These are phyloP conservation scores for Ceratopteris richardii DNA, from an alignment of 75 land plant genomes.

Conservation along the genomic window DNA sequence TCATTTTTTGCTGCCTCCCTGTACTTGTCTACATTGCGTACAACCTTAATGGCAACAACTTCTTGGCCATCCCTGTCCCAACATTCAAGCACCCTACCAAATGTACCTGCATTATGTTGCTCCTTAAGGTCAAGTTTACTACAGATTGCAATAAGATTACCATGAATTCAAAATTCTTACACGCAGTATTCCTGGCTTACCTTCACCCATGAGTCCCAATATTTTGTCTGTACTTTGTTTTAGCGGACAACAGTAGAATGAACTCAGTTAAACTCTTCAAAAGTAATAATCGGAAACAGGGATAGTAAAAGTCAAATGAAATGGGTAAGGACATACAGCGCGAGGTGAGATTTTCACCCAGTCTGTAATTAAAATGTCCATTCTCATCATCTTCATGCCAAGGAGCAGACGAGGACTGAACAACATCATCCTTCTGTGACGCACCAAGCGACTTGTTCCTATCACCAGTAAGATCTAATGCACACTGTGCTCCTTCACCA, in stretches of 20 bases:
- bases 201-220: conserved; percentile 88
- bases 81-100: conserved; percentile 84
- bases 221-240: conserved; percentile 53
- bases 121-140: conserved; percentile 4
- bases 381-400: conserved; percentile 87
- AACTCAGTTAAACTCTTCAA: too few relatives aligned
- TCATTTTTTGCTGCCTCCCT: conserved; percentile 89
- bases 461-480: too few relatives aligned
- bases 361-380: conserved; percentile 82
- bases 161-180: too few relatives aligned
- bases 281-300: too few relatives aligned
- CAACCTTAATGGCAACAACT: conserved; percentile 66
- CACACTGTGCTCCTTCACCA: too few relatives aligned
- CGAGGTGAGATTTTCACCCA: conserved; percentile 86
- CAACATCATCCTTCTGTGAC: too few relatives aligned
- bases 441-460: too few relatives aligned
- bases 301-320: too few relatives aligned
- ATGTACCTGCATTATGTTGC: conserved; percentile 61
- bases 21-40: conserved; percentile 59
- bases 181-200: too few relatives aligned
- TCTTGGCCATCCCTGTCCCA: conserved; percentile 57
- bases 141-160: background rate
- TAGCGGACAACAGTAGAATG: background rate
- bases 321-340: conserved; percentile 60
- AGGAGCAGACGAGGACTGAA: conserved; percentile 47